Base-by-base conservation (phyloP, 129 eudicot species). In the Helichrysum umbraculigerum region DNA sequence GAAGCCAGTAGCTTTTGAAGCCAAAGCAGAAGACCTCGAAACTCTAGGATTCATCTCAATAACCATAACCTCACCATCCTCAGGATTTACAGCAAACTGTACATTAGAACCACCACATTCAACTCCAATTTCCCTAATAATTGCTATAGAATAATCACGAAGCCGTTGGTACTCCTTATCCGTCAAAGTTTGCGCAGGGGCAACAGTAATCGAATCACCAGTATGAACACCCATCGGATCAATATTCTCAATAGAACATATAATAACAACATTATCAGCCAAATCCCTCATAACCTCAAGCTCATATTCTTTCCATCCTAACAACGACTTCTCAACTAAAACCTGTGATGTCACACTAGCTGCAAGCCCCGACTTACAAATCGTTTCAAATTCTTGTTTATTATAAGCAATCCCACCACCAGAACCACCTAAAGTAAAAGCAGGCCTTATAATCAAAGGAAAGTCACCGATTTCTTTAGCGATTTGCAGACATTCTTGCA, bases 101-200 rank as follows among this genome's bases (percentile, higher is more conserved):
- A 94, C 99, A 74, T 94, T 94, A 6, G 99, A 94, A 44, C 99
- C 99, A 69, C 99, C 99, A 61, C 99, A 94, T 44, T 94, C 99
- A 75, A 94, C 99, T 58, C 99, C 99, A 32, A 94, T 94, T 68
- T 94, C 99, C 86, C 99, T 89, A 20, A 94, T 94, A n/a, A 94
- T 94, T 16, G 99, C 99, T 60, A 94, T 82, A 0, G 99, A 91
- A 52, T 91, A 94, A 83, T 94, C 99, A 81, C 97, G 87, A 12
- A 94, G 85, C 14, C 97, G 87, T 64, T 94, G 99, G 66, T 94
- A 94, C 86, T 94, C 96, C 83, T 86, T 91, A 81, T 91, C 99
- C 0, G 96, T 91, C 92, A 94, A 76, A 15, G 99, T 89, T 50
- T 91, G 99, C 0, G 99, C 97, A 66, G 97, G 99, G n/a, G 99